A percentile compares a stretch with the other conserved stretches of the same genome.
These are phyloP conservation scores for Carex myosuroides DNA, from an alignment of 176 grass and related monocot genomes.

Conservation along the genomic window DNA sequence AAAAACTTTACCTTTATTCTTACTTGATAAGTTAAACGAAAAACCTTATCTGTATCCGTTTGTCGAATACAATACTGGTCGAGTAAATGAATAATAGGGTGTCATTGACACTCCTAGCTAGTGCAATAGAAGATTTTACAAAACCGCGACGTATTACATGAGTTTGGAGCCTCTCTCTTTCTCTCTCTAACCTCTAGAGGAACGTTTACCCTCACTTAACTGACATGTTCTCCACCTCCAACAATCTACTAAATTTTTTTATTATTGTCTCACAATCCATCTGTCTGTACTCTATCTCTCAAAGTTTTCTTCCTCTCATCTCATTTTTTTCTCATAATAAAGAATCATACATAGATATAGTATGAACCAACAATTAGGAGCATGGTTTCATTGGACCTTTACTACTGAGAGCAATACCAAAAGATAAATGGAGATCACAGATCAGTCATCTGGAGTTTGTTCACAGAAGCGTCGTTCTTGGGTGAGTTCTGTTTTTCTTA, in stretches of 20 bases:
- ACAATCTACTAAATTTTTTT: neutral
- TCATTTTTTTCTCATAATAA: neutral
- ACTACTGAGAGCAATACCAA: neutral
- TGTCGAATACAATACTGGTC: too few species aligned
- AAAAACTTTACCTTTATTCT: too few species aligned
- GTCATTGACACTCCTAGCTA: too few species aligned
- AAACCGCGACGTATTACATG: neutral
- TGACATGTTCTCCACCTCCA: neutral
- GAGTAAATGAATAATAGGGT: too few species aligned
- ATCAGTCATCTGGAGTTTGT: neutral
- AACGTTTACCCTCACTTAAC: neutral
- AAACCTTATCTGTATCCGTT: too few species aligned
- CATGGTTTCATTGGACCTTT: neutral
- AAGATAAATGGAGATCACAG: conserved; percentile 10
- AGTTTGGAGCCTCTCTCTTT: neutral
- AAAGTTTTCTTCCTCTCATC: neutral
- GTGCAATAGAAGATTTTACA: neutral
- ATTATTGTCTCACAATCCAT: neutral
- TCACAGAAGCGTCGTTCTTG: conserved; percentile 8
- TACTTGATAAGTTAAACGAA: too few species aligned
- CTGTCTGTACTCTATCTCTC: neutral
- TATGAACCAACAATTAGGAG: neutral
- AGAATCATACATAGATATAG: neutral
- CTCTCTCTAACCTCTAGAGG: neutral
- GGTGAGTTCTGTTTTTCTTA: neutral